Evolutionary conservation across 1,284 basidiomycete species (phyloP).

Genomic region (Hortiboletus rubellus): DNA sequence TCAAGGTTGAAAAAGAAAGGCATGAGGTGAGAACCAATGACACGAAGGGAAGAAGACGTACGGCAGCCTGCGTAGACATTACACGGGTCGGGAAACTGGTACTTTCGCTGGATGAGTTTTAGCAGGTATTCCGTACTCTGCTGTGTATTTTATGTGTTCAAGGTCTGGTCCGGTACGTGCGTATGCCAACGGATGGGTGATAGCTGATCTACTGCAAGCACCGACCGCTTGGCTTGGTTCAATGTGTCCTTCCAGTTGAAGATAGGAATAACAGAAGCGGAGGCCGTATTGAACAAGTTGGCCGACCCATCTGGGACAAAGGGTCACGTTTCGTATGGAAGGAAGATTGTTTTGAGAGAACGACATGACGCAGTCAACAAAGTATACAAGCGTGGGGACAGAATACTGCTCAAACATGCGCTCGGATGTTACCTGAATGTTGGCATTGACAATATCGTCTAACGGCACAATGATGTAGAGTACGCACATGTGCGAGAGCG

Average conservation of each 20-base stretch:
- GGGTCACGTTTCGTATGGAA: conserved; percentile 23
- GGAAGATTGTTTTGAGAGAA: conserved; percentile 76
- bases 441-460: too few species aligned
- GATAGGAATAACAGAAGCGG: conserved; percentile 87
- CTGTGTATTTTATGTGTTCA: conserved; percentile 64
- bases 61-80: conserved; percentile 55
- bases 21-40: not conserved
- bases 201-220: not conserved
- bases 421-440: too few species aligned
- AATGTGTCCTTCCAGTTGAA: conserved; percentile 77
- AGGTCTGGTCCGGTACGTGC: not conserved
- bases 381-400: conserved; percentile 86
- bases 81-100: conserved; percentile 78
- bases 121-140: conserved; percentile 91
- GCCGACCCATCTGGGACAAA: conserved; percentile 74
- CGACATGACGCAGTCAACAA: conserved; percentile 90
- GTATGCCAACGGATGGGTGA: not conserved
- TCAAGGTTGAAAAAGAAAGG: not conserved
- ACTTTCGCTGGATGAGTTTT: conserved; percentile 86
- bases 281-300: conserved; percentile 82
- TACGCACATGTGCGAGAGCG: conserved; percentile 90
- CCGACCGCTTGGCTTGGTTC: conserved; percentile 81
- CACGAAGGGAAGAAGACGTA: conserved; percentile 32
- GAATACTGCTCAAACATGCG: conserved; percentile 95
- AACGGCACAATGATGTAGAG: too few species aligned